Evolutionary conservation across 805 yeast genomes (phyloP).

Genomic region (Candida chilensis): DNA sequence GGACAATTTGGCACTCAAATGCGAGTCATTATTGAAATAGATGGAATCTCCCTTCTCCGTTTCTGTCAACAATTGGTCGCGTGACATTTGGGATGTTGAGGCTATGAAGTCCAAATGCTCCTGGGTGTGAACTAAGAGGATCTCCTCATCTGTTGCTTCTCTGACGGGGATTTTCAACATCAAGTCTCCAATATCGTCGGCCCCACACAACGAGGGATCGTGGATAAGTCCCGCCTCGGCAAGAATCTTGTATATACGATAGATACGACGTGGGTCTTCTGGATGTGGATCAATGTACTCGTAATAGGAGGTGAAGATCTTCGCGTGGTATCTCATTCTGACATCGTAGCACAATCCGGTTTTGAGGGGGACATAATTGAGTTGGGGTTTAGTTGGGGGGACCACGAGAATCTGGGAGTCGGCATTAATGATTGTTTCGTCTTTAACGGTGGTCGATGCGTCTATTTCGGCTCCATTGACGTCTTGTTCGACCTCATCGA

Average conservation of each 20-base stretch:
- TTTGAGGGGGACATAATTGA: slow-evolving; percentile 66
- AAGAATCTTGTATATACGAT: slow-evolving; percentile 83
- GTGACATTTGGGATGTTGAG: slow-evolving; percentile 67
- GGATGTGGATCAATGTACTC: slow-evolving; percentile 99
- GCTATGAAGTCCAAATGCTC: slow-evolving; percentile 72
- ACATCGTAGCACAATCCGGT: slow-evolving; percentile 96
- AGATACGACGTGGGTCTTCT: slow-evolving; percentile 95
- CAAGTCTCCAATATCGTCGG: slow-evolving; percentile 71
- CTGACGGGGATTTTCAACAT: slow-evolving; percentile 88
- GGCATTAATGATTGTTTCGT: slow-evolving; percentile 26
- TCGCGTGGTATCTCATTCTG: slow-evolving; percentile 95
- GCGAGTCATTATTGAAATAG: slow-evolving; percentile 87
- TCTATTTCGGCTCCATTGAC: slow-evolving; percentile 3
- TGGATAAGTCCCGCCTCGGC: slow-evolving; percentile 89
- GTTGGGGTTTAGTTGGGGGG: slow-evolving; percentile 54
- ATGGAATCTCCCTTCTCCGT: slow-evolving; percentile 93
- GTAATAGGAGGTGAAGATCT: slow-evolving; percentile 81
- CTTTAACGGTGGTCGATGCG: slow-evolving; percentile 7
- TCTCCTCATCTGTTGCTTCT: slow-evolving; percentile 82
- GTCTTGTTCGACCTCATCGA: background rate
- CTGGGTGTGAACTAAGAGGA: slow-evolving; percentile 74
- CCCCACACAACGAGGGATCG: slow-evolving; percentile 68
- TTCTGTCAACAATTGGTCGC: slow-evolving; percentile 67
- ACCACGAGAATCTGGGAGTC: slow-evolving; percentile 24
- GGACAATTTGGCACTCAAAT: slow-evolving; percentile 76